Base-by-base conservation (phyloP, 352 stramenopile species). In the Globisporangium canariense region DNA sequence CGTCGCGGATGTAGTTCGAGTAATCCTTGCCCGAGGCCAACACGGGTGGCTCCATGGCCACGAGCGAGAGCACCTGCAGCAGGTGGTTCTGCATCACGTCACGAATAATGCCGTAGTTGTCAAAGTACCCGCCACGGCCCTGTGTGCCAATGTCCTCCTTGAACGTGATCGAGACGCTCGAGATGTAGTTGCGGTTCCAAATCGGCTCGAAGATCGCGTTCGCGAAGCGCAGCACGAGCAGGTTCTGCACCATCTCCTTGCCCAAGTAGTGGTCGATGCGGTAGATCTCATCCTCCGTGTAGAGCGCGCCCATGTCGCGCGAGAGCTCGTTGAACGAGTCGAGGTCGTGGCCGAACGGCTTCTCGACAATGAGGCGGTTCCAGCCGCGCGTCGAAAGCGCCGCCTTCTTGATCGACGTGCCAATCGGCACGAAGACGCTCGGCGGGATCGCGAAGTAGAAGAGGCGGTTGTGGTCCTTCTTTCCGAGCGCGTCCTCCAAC, bases 61-160 rank as follows among this genome's bases (percentile, higher is more conserved):
- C 74, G 6, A 99, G 77, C 20, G 94, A 97, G 40, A 99, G 86
- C 50, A 99, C 96, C 70, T 99, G 97, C 51, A 99, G 82, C 60
- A 99, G 78, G 75, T 99, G 98, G 82, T 99, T 99, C 74, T 98
- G 96, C 85, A 98, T 98, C 55, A 99, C 96, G 73, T 99, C 98
- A 57, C 98, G 90, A 68, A 99, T 99, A 73, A 99, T 99, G 20
- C 97, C 96, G 67, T 97, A 98, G 64, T 94, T 86, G 70, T 99
- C 96, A 77, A 99, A 99, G 76, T 99, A 99, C 3, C 96, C 96
- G 25, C 94, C 97, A 50, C 95, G 85, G 55, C 96, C 96, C 65
- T 99, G 81, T 9, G 94, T 98, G 47, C 95, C 96, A 68, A 99
- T 98, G 56, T 98, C 81, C 76, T 99, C 98, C 71, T 99, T 98